Base-by-base conservation (phyloP, 2,329 filamentous ascomycete species). In the Trichoderma endophyticum region DNA sequence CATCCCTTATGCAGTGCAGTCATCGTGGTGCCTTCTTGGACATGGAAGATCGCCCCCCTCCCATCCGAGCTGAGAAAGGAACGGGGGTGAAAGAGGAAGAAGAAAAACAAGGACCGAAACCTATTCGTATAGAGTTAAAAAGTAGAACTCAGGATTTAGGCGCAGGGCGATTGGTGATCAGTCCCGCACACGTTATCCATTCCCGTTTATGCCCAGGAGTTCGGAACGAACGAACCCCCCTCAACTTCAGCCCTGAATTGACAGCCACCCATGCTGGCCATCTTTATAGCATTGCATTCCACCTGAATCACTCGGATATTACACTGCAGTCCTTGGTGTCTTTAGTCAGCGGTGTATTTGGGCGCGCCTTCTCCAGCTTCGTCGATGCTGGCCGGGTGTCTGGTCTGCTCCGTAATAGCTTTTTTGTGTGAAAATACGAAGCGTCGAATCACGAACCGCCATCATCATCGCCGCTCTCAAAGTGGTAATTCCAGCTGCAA, bases 401-500 rank as follows among this genome's bases (percentile, higher is more conserved):
- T 48, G 43, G 56, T 9, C 24, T 59, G 12, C 39, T 12, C 48
- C 4, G 14, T 14, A 18, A n/a, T 43, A 3, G 39, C 18, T 12
- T 34, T 24, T 12, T 28, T 18, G 64, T 24, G 36, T 28, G 34
- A 24, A 26, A 54, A 70, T 70, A 70, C 67, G 67, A 62, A 61
- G 67, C 57, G 57, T 61, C 67, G 67, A 70, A 70, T 70, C 67
- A 70, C 30, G 32, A 15, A 26, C 18, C 5, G 28, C 39, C 57
- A 54, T 62, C 43, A 15, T 70, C 67, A 62, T 54, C 28, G 39
- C 24, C 12, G 28, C 66, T 62, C 57, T 62, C 67, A 18, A 62
- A 61, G 32, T 51, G 67, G 67, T 62, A 62, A 61, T 70, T 61
- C 14, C 57, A 70, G 67, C 39, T 70, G 57, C n/a, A 69, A 32